Evolutionary conservation across 371 early-diverging fungal species (phyloP).

Genomic region (Thermomucor indicae-seudaticae): DNA sequence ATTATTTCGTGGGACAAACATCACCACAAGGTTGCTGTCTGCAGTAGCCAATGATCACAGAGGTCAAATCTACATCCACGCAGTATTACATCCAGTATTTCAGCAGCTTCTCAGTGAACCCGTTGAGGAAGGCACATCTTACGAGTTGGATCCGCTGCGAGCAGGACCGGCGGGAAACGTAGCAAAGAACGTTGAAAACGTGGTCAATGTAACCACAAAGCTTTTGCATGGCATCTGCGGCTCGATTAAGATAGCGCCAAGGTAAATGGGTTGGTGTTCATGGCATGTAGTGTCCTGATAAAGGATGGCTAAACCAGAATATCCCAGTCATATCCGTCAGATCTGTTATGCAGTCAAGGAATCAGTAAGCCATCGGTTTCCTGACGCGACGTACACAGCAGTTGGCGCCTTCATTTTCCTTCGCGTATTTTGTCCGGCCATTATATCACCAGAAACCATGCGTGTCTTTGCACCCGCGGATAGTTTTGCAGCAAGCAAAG

Average conservation of each 20-base stretch:
- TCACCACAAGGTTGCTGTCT: slow-evolving; percentile 80
- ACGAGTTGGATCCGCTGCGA: slow-evolving; percentile 83
- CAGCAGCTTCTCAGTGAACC: slow-evolving; percentile 34
- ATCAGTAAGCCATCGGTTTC: slow-evolving; percentile 75
- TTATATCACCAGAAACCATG: slow-evolving; percentile 75
- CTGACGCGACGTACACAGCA: slow-evolving; percentile 74
- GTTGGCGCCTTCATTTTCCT: slow-evolving; percentile 92
- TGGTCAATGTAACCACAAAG: slow-evolving; percentile 64
- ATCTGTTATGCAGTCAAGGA: slow-evolving; percentile 69
- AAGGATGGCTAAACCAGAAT: background rate
- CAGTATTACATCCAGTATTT: slow-evolving; percentile 74
- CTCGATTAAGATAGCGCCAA: slow-evolving; percentile 66
- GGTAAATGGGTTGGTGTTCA: slow-evolving; percentile 2
- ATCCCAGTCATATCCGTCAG: slow-evolving; percentile 62
- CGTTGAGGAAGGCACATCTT: slow-evolving; percentile 39
- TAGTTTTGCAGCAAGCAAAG: background rate
- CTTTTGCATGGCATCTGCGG: slow-evolving; percentile 79
- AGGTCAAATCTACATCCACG: slow-evolving; percentile 75
- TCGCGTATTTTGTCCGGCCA: slow-evolving; percentile 90
- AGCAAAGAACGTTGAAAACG: slow-evolving; percentile 67
- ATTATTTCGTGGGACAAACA: slow-evolving; percentile 85
- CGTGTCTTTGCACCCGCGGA: slow-evolving; percentile 41
- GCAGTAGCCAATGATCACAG: slow-evolving; percentile 68
- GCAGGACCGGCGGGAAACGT: slow-evolving; percentile 53
- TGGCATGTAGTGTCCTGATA: background rate